Conservation (phyloP, 768 basidiomycete species). For the Sarcomyxa edulis region DNA sequence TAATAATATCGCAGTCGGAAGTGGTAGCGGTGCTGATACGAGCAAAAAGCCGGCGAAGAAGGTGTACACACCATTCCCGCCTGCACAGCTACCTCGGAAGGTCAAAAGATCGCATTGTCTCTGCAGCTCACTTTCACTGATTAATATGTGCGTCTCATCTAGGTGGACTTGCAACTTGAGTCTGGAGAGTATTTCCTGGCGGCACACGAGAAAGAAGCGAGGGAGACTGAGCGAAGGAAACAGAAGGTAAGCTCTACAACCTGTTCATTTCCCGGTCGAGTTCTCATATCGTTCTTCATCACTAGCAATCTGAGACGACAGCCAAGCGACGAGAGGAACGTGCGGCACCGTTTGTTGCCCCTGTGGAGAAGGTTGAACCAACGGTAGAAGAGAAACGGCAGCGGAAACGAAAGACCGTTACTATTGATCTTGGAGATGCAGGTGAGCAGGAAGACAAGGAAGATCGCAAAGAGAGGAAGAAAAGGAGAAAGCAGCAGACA, state of each 20-base stretch:
- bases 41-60: slow-evolving; percentile 64
- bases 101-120: slow-evolving; percentile 29
- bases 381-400: slow-evolving; percentile 77
- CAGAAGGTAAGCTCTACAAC: slow-evolving; percentile 53
- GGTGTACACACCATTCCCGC: slow-evolving; percentile 98
- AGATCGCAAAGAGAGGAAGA: too few relatives aligned
- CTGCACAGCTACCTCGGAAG: slow-evolving; percentile 89
- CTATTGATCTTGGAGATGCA: too few relatives aligned
- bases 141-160: neutral
- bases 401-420: slow-evolving; percentile 42
- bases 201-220: slow-evolving; percentile 74
- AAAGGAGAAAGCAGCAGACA: too few relatives aligned
- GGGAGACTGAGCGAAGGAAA: slow-evolving; percentile 64
- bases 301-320: slow-evolving; percentile 74
- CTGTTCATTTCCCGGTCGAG: slow-evolving; percentile 2
- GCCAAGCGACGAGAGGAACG: slow-evolving; percentile 73
- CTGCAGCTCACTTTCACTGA: neutral
- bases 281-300: too few relatives aligned
- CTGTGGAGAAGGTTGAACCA: slow-evolving; percentile 67
- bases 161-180: slow-evolving; percentile 93
- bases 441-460: too few relatives aligned
- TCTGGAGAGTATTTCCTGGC: slow-evolving; percentile 99
- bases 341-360: slow-evolving; percentile 85
- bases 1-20: slow-evolving; percentile 20
- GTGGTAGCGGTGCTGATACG: slow-evolving; percentile 36